Evolutionary conservation across 2,329 filamentous ascomycete species (phyloP), one percentile per base, ranked within the genome.

Genomic region (Claviceps monticola): DNA sequence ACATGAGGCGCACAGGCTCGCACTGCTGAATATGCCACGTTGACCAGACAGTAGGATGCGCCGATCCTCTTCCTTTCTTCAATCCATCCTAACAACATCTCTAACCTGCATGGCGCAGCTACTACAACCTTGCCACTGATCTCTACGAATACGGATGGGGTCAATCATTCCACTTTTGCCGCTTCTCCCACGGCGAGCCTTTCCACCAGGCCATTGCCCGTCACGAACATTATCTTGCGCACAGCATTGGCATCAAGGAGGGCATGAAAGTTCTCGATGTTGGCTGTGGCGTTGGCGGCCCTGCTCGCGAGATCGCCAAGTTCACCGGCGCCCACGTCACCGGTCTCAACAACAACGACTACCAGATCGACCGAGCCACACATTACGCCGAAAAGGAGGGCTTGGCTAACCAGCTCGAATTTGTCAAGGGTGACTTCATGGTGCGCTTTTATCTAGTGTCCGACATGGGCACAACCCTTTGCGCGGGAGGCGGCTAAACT

Each of bases 271-370:
- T 97, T 17, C 76, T 98, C 34, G 93, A 98, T 64, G 93, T 98
- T 54, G 93, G 93, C 55, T 98, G 93, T 63, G 93, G 93, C 78
- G 89, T 97, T 51, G 93, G 93, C 62, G 93, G 93, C 46, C 93
- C 93, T 21, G 93, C 91, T 6, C 82, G 90, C 56, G 90, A 97
- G 74, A 97, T 98, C 62, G 88, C 87, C 71, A 94, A 94, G 72
- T 98, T 98, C 73, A 85, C 88, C 11, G 91, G 87, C 55, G 85
- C 81, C 61, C 88, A 96, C 61, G 79, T 97, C 56, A 84, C 88
- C 23, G 93, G 93, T 44, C 73, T 97, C 67, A 98, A 97, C 82
- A 97, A 96, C 82, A 97, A 97, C 71, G 88, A 96, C 73, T 98
- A 98, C 75, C 93, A 97, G 74, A 95, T 97, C 59, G 81, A 96